phyloP scores from a whole-genome alignment of 257 asterid species.

The Nemophila menziesii region DNA sequence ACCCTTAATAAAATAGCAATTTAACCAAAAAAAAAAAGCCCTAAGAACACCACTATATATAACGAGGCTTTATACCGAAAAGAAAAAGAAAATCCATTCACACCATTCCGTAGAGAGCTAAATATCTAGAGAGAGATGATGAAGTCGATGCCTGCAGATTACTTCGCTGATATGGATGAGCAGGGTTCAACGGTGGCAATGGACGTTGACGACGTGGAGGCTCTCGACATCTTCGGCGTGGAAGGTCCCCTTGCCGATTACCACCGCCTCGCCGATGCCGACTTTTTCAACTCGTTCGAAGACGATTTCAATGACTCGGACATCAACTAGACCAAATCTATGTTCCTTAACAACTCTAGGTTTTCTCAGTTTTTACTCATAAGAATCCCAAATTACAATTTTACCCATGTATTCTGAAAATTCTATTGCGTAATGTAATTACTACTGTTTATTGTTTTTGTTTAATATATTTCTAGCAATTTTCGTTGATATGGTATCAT shows the following conservation, averaged over 20 bases:
- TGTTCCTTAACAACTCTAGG: background rate
- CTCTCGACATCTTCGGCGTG: conserved; percentile 25
- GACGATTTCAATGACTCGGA: conserved; percentile 42
- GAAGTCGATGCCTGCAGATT: conserved; percentile 30
- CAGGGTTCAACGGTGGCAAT: conserved; percentile 27
- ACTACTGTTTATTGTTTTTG: no score
- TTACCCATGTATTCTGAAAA: no score
- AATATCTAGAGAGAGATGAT: conserved; percentile 7
- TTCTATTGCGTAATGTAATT: no score
- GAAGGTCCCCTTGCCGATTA: conserved; percentile 16
- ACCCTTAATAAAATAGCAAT: no score
- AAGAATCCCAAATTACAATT: no score
- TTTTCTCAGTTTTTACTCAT: no score
- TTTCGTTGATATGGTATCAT: no score
- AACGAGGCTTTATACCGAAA: background rate
- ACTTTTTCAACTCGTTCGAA: conserved; percentile 34
- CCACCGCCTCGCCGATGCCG: conserved; percentile 35
- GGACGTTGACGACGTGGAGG: conserved; percentile 40
- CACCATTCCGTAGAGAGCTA: background rate
- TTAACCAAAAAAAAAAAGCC: no score
- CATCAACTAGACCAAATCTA: conserved; percentile 15
- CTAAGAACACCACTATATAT: background rate
- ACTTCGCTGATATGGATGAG: conserved; percentile 25
- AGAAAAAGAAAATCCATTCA: background rate
- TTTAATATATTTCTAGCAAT: no score